A percentile compares a stretch with the other conserved stretches of the same genome.
These are phyloP conservation scores for Magnaporthiopsis rhizophila DNA, from an alignment of 2,329 filamentous ascomycete genomes.

Conservation along the genomic window DNA sequence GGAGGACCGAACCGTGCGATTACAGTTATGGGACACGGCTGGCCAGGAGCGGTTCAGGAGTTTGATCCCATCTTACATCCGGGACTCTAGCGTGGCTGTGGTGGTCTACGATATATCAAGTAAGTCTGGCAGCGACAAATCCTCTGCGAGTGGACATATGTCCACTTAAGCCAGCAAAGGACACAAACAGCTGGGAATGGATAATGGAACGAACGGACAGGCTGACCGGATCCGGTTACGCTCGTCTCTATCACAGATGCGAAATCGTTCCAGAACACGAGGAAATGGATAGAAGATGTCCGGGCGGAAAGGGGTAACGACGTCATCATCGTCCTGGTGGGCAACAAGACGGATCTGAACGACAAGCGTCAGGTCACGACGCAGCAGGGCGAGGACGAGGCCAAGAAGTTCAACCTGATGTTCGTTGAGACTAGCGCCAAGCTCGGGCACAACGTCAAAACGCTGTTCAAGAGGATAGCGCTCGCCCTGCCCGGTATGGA, in stretches of 20 bases:
- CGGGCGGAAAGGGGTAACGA: slow-evolving; percentile 94
- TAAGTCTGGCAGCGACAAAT: slow-evolving; percentile 26
- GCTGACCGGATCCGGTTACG: slow-evolving; percentile 15
- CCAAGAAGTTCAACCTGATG: slow-evolving; percentile 96
- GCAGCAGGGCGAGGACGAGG: slow-evolving; percentile 93
- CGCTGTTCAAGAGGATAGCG: slow-evolving; percentile 93
- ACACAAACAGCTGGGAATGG: neutral
- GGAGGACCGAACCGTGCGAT: slow-evolving; percentile 91
- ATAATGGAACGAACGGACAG: neutral
- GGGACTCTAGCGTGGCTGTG: slow-evolving; percentile 94
- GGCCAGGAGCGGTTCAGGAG: slow-evolving; percentile 96
- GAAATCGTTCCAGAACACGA: slow-evolving; percentile 96
- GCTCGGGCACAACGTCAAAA: slow-evolving; percentile 96
- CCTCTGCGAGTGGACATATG: neutral
- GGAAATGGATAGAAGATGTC: slow-evolving; percentile 99
- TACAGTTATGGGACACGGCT: slow-evolving; percentile 97
- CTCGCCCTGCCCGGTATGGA: slow-evolving; percentile 98
- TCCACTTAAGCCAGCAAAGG: neutral
- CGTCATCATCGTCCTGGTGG: slow-evolving; percentile 96
- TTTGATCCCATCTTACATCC: slow-evolving; percentile 95
- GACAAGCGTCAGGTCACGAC: slow-evolving; percentile 98
- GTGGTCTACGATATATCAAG: slow-evolving; percentile 98
- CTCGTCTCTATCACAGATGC: slow-evolving; percentile 45
- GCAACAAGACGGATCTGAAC: slow-evolving; percentile 98
- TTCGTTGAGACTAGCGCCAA: slow-evolving; percentile 99